Evolutionary conservation across 2,329 filamentous ascomycete species (phyloP).

Genomic region (Pezicula carpinea): DNA sequence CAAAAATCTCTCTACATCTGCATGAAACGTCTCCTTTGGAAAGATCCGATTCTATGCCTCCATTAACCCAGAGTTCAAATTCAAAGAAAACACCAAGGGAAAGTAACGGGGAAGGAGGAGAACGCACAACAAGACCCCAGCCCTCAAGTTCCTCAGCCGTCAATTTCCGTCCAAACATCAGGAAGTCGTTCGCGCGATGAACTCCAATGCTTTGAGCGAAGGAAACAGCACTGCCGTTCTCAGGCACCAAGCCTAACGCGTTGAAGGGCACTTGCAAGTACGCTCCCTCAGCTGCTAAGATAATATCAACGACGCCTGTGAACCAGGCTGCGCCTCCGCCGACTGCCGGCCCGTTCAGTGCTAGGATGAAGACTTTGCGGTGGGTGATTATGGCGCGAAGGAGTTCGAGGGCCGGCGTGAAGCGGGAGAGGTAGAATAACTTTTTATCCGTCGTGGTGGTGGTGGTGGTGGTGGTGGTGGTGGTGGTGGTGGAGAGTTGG

Average conservation of each 20-base stretch:
- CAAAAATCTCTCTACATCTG: slow-evolving; percentile 36
- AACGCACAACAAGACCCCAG: slow-evolving; percentile 41
- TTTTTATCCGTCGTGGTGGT: slow-evolving; percentile 22
- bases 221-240: slow-evolving; percentile 40
- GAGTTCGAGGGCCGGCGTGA: slow-evolving; percentile 29
- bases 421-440: slow-evolving; percentile 16
- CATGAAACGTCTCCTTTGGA: slow-evolving; percentile 35
- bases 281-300: slow-evolving; percentile 37
- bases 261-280: slow-evolving; percentile 45
- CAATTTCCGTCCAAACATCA: slow-evolving; percentile 46
- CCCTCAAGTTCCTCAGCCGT: slow-evolving; percentile 36
- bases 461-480: slow-evolving; percentile 8
- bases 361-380: slow-evolving; percentile 44
- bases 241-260: slow-evolving; percentile 43
- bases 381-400: slow-evolving; percentile 44
- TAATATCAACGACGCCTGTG: slow-evolving; percentile 42
- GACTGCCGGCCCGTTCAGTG: slow-evolving; percentile 45
- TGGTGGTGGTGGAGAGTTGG: too few species aligned
- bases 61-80: too few species aligned
- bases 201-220: slow-evolving; percentile 44
- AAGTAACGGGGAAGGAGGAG: too few species aligned
- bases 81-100: too few species aligned
- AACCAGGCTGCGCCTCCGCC: slow-evolving; percentile 48
- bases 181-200: slow-evolving; percentile 45
- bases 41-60: slow-evolving; percentile 44